Base-by-base conservation (phyloP, 2,329 filamentous ascomycete species). In the Xylaria sp. region DNA sequence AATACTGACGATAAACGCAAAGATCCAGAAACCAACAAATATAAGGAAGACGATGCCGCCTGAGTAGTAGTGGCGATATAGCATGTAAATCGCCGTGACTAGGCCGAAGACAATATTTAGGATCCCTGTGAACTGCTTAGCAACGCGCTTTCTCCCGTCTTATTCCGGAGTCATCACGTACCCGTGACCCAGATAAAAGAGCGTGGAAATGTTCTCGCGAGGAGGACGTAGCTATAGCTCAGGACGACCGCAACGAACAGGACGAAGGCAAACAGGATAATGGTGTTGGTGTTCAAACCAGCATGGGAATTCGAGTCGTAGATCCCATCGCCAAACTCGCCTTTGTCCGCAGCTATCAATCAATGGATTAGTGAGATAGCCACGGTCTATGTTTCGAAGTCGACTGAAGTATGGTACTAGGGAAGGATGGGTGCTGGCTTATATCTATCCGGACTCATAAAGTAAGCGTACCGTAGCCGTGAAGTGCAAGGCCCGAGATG, bases 171-270 rank as follows among this genome's bases (percentile, higher is more conserved):
- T 7, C 23, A 19, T 16, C 23, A 10, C 52, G 13, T 59, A 65
- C 91, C 91, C 0, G 92, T 95, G 46, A 92, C 83, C 90, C 91
- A 97, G 71, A 97, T 95, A 67, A 96, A 92, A 70, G 91, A 84
- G 76, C 94, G 95, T 2, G 92, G 92, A 65, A 93, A 93, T 52
- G 83, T 76, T 58, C 91, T 85, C 5, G 90, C 89, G 1, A 87
- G 73, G 74, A 85, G 84, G 68, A 97, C 85, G 72, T 97, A 97
- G 19, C 76, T 79, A 70, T 85, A 89, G 42, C 90, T 92, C 48
- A 96, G 77, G 1, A 90, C 80, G 19, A 92, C 80, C 4, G 91
- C 89, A 46, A 92, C 80, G 13, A 78, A 83, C 6, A 97, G 80
- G 6, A 90, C 84, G 71, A 95, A 92, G 39, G 84, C 81, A 73